phyloP scores from a whole-genome alignment of 1,284 basidiomycete genomes.

The Exsudoporus floridanus region DNA sequence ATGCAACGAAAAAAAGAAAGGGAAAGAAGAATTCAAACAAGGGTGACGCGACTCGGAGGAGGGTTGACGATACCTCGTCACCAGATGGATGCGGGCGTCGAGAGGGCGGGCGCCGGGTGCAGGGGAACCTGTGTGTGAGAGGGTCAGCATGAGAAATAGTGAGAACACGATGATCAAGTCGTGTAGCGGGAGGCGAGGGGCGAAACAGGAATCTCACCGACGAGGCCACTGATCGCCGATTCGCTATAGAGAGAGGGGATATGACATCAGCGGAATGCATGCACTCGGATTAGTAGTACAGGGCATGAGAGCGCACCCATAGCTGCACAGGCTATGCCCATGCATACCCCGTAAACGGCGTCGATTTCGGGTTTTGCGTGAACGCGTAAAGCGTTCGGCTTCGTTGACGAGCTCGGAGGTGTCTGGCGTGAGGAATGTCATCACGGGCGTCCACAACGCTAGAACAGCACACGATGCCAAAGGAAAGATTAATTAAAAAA shows the following conservation, averaged over 20 bases:
- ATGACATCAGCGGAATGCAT: not conserved
- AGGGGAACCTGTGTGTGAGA: slow-evolving; percentile 24
- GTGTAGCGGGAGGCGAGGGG: too few relatives aligned
- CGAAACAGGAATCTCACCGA: slow-evolving; percentile 19
- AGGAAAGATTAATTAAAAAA: too few relatives aligned
- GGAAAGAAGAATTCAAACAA: too few relatives aligned
- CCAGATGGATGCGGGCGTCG: slow-evolving; percentile 31
- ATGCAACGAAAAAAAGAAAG: too few relatives aligned
- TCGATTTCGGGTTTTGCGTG: not conserved
- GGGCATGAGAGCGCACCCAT: slow-evolving; percentile 25
- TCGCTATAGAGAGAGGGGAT: not conserved
- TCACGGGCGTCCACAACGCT: slow-evolving; percentile 27
- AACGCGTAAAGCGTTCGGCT: too few relatives aligned
- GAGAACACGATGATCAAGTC: too few relatives aligned
- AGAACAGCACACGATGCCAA: too few relatives aligned
- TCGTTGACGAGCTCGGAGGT: slow-evolving; percentile 27
- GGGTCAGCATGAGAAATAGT: not conserved
- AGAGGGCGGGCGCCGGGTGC: slow-evolving; percentile 33
- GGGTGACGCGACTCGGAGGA: too few relatives aligned
- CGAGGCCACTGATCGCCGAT: slow-evolving; percentile 30
- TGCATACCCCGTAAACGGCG: slow-evolving; percentile 24
- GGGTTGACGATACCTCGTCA: slow-evolving; percentile 31
- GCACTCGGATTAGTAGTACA: not conserved
- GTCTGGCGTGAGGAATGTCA: slow-evolving; percentile 28
- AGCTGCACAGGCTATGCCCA: slow-evolving; percentile 28